Evolutionary conservation across 2,329 filamentous ascomycete species (phyloP).

Genomic region (Calonectria multiphialidica): DNA sequence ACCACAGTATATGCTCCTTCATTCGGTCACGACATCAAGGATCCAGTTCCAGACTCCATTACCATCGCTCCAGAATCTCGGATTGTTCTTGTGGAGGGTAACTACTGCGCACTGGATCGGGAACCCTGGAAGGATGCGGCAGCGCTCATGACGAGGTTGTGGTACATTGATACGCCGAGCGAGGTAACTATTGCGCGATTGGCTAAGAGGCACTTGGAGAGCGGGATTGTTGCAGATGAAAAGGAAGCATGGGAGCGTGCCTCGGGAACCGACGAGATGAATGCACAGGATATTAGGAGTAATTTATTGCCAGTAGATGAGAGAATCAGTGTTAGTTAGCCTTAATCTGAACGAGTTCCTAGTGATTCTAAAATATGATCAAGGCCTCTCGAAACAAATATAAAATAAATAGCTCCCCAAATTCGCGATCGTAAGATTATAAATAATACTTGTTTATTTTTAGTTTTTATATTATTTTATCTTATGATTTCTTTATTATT

Average conservation of each 20-base stretch:
- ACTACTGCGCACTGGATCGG: not conserved
- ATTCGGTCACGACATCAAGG: constrained; percentile 1
- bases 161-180: constrained; percentile 1
- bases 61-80: not conserved
- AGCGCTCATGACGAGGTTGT: constrained; percentile 1
- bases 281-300: constrained; percentile 6
- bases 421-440: too few species aligned
- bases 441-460: too few species aligned
- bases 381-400: too few species aligned
- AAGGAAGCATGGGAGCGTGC: constrained; percentile 9
- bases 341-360: too few species aligned
- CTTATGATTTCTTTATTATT: too few species aligned
- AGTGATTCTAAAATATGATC: too few species aligned
- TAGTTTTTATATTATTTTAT: too few species aligned
- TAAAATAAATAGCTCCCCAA: too few species aligned
- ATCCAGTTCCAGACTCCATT: not conserved
- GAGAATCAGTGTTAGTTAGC: not conserved
- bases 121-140: constrained; percentile 10
- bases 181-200: not conserved
- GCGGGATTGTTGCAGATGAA: not conserved
- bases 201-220: not conserved
- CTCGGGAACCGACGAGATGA: constrained; percentile 11
- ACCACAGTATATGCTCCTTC: not conserved
- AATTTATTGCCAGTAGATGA: not conserved
- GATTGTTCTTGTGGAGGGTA: not conserved